Evolutionary conservation across 192 early-diverging fungal genomes (phyloP).

Genomic region (Globomyces pollinis-pini): DNA sequence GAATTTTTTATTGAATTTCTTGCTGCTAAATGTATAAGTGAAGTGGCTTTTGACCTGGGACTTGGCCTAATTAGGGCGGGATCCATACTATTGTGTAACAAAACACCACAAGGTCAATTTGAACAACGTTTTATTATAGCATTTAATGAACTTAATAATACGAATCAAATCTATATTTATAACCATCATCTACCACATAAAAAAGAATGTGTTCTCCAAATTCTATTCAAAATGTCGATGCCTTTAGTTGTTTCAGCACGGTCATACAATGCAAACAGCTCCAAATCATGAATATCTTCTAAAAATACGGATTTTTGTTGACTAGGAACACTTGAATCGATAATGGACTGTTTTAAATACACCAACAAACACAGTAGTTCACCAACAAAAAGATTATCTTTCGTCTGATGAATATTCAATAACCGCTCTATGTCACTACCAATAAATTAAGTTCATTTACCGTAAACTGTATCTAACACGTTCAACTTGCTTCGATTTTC

Average conservation of each 20-base stretch:
- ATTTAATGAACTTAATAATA: too few relatives aligned
- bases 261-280: background rate
- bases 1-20: too few relatives aligned
- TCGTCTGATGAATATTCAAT: background rate
- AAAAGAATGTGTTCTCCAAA: constrained; percentile 10
- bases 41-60: too few relatives aligned
- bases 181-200: too few relatives aligned
- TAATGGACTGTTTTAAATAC: background rate
- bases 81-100: too few relatives aligned
- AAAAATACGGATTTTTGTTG: background rate
- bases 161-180: too few relatives aligned
- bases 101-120: too few relatives aligned
- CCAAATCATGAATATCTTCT: background rate
- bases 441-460: background rate
- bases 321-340: background rate
- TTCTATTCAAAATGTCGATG: background rate
- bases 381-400: background rate
- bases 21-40: too few relatives aligned
- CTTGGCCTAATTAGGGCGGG: too few relatives aligned
- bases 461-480: background rate
- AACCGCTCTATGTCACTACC: background rate
- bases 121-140: too few relatives aligned
- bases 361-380: background rate
- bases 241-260: background rate
- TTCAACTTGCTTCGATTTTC: background rate